Evolutionary conservation across 768 basidiomycete genomes (phyloP).

Genomic region (Naganishia randhawae): DNA sequence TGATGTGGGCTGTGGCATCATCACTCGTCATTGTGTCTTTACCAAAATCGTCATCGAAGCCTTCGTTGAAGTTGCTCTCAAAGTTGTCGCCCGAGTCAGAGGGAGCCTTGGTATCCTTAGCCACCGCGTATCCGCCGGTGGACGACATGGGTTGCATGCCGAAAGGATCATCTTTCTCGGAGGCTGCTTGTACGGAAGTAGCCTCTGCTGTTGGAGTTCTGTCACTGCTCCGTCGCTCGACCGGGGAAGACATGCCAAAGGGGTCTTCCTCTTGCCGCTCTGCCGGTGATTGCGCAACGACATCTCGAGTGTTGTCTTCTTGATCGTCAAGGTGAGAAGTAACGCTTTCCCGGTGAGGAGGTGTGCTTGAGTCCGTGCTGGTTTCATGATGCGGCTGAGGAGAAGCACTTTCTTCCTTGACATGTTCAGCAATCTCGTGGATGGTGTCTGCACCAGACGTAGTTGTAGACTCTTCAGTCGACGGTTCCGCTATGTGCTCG

Average conservation of each 20-base stretch:
- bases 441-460: slow-evolving; percentile 34
- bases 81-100: slow-evolving; percentile 22
- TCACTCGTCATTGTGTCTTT: not conserved
- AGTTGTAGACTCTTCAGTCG: not conserved
- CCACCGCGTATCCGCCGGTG: slow-evolving; percentile 8
- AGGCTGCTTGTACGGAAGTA: not conserved
- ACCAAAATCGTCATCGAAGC: slow-evolving; percentile 50
- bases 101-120: not conserved
- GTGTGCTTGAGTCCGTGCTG: not conserved
- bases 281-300: slow-evolving; percentile 8
- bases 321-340: not conserved
- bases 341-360: not conserved
- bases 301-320: slow-evolving; percentile 22
- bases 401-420: slow-evolving; percentile 7
- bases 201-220: not conserved
- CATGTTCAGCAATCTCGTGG: slow-evolving; percentile 27
- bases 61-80: slow-evolving; percentile 40
- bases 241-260: slow-evolving; percentile 33
- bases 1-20: not conserved
- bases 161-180: slow-evolving; percentile 24
- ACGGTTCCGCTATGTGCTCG: slow-evolving; percentile 30
- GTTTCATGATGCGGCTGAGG: not conserved
- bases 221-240: not conserved
- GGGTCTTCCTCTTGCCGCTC: slow-evolving; percentile 26
- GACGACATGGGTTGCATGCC: slow-evolving; percentile 18